phyloP scores from a whole-genome alignment of 768 basidiomycete species.

The Albatrellus ellisii region DNA sequence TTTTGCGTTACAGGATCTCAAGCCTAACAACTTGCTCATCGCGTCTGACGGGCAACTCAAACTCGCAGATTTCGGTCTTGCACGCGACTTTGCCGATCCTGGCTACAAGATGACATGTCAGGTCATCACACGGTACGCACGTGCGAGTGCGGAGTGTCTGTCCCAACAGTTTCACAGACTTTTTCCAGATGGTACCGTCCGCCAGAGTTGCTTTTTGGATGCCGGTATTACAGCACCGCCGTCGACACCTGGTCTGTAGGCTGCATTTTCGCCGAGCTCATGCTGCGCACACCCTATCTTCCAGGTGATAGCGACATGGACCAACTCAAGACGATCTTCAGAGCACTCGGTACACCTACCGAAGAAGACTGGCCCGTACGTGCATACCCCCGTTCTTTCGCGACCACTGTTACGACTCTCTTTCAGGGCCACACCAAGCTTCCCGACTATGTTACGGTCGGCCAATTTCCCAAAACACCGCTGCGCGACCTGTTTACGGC shows the following conservation, averaged over 20 bases:
- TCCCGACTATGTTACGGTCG: slow-evolving; percentile 80
- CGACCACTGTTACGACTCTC: neutral
- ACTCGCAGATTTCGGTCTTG: slow-evolving; percentile 97
- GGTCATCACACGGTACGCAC: slow-evolving; percentile 86
- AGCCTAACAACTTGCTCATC: slow-evolving; percentile 97
- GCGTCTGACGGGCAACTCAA: slow-evolving; percentile 86
- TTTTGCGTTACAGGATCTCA: slow-evolving; percentile 60
- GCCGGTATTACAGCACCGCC: slow-evolving; percentile 79
- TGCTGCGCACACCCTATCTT: slow-evolving; percentile 91
- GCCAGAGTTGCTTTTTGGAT: slow-evolving; percentile 87
- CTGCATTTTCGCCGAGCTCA: slow-evolving; percentile 95
- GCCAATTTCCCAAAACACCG: slow-evolving; percentile 73
- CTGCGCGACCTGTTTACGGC: slow-evolving; percentile 86
- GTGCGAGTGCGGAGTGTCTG: neutral
- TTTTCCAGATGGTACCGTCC: slow-evolving; percentile 89
- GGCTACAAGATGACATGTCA: slow-evolving; percentile 96
- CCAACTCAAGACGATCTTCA: slow-evolving; percentile 88
- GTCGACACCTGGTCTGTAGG: slow-evolving; percentile 98
- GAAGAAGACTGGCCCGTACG: slow-evolving; percentile 96
- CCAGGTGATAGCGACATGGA: slow-evolving; percentile 96
- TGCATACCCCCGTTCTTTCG: slow-evolving; percentile 5
- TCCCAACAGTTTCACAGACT: neutral
- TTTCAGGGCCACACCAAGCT: slow-evolving; percentile 77
- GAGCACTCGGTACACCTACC: slow-evolving; percentile 89
- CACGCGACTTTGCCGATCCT: slow-evolving; percentile 91